These are phyloP conservation scores for Pestalotiopsis sp. DNA, from an alignment of 2,329 filamentous ascomycete genomes.

Conservation along the genomic window DNA sequence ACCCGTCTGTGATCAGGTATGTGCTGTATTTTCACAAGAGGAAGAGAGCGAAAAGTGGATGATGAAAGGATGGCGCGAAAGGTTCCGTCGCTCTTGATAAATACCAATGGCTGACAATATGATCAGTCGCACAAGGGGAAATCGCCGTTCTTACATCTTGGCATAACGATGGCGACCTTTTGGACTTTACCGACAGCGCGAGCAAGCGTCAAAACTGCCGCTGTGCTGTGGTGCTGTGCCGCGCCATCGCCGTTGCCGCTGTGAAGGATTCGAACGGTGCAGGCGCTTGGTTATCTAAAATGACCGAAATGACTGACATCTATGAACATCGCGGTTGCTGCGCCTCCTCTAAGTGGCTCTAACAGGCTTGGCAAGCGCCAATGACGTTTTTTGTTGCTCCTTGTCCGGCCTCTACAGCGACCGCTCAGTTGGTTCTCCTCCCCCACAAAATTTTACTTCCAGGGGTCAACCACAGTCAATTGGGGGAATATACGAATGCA, in stretches of 20 bases:
- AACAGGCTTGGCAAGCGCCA: background rate
- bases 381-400: background rate
- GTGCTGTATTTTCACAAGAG: background rate
- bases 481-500: no score
- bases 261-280: background rate
- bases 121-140: background rate
- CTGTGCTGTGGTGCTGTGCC: background rate
- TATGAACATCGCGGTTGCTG: background rate
- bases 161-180: background rate
- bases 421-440: no score
- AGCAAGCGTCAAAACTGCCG: background rate
- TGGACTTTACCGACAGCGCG: background rate
- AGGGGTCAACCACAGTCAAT: no score
- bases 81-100: background rate
- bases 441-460: no score
- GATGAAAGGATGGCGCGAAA: background rate
- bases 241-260: constrained; percentile 1
- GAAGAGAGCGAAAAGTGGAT: background rate
- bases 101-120: background rate
- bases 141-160: background rate
- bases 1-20: background rate
- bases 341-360: background rate
- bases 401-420: no score
- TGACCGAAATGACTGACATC: background rate
- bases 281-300: background rate